Conservation (phyloP, 331 rosid genomes). For the Rhamnella rubrinervis region DNA sequence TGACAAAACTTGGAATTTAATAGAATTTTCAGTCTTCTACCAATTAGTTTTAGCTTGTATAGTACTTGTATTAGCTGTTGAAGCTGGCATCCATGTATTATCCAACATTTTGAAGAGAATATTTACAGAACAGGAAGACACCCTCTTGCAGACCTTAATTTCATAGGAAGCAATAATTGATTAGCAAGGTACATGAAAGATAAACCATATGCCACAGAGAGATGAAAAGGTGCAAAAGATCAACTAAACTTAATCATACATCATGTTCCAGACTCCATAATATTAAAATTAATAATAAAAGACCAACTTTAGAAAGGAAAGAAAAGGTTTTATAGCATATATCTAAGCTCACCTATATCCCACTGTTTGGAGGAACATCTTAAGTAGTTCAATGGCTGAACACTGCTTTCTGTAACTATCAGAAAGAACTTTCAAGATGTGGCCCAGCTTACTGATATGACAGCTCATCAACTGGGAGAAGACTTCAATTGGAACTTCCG, state of each 20-base stretch:
- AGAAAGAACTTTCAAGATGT: slow-evolving; percentile 63
- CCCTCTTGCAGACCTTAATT: neutral
- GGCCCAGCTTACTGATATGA: slow-evolving; percentile 67
- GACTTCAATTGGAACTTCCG: slow-evolving; percentile 74
- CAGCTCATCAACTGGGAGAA: slow-evolving; percentile 73
- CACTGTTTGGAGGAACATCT: slow-evolving; percentile 81
- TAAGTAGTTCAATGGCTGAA: slow-evolving; percentile 73
- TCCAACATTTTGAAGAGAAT: neutral
- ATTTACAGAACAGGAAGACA: neutral
- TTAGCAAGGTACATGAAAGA: neutral
- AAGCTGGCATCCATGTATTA: neutral
- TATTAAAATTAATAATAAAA: neutral
- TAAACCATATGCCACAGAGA: neutral
- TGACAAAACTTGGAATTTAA: no score
- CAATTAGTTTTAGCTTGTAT: neutral
- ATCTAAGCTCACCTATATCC: slow-evolving; percentile 62
- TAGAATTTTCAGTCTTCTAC: neutral
- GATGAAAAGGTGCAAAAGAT: neutral
- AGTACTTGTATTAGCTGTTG: neutral
- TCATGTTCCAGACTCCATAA: neutral
- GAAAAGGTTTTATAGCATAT: neutral
- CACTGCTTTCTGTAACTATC: slow-evolving; percentile 87
- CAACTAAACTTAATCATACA: neutral
- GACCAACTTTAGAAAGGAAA: neutral
- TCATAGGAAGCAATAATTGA: slow-evolving; percentile 2